Evolutionary conservation across 2,329 filamentous ascomycete genomes (phyloP), one percentile per base, ranked within the genome.

Genomic region (Colletotrichum sp.): DNA sequence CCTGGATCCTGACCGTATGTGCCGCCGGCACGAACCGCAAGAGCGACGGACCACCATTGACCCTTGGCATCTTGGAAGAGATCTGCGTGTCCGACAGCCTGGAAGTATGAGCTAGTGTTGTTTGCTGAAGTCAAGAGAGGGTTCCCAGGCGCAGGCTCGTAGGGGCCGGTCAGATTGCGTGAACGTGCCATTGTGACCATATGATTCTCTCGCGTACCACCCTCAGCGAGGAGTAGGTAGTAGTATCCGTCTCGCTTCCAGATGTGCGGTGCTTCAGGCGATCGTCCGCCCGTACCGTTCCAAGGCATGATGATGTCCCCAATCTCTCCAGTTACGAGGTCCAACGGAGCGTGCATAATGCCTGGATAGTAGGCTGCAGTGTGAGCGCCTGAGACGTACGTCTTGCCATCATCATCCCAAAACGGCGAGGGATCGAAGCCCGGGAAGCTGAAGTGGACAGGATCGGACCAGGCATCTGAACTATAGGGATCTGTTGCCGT

Each of bases 51-150:
- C 86, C 86, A 87, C 84, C 86, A 88, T 72, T 85, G 84, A 0
- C 81, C 83, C 0, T 76, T 69, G 1, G 77, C 77, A 73, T 92
- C 90, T 64, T 90, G 87, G 75, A 92, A 91, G 3, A 92, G 76
- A 77, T 92, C 90, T 1, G 89, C 88, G 69, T 92, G 91, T 0
- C 90, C 90, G 0, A 91, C 87, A 2, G 89, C 89, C 77, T 92
- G 90, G 72, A 87, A 88, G 69, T 87, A 88, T 25, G 79, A 82
- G 1, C 83, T 85, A 0, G 86, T 88, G 55, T 88, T 87, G 12
- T 83, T 83, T 16, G 86, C 87, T n/a, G 72, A 71, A 1, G 86
- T 88, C 6, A 90, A 79, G 1, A 89, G 83, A 0, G 89, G 89
- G 75, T 90, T 89, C 0, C 78, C 67, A 0, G 84, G 82, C 57